Evolutionary conservation across 2,329 filamentous ascomycete species (phyloP).

Genomic region (Scopulariopsis brevicaulis): DNA sequence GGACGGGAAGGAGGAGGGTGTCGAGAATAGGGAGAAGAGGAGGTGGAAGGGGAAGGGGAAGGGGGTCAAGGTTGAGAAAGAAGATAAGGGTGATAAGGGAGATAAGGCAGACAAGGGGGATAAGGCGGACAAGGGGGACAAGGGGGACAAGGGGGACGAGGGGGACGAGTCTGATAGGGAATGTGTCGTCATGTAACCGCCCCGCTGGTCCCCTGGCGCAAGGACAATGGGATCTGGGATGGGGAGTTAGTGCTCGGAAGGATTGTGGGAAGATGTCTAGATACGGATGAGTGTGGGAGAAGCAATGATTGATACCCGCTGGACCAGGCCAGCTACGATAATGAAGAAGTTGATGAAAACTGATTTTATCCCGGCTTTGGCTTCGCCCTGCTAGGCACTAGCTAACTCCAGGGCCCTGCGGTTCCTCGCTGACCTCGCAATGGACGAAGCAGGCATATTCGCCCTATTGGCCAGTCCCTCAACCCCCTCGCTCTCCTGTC

Average conservation of each 20-base stretch:
- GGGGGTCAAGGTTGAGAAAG: background rate
- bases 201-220: background rate
- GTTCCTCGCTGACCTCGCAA: background rate
- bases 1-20: conserved; percentile 13
- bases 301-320: background rate
- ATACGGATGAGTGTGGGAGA: background rate
- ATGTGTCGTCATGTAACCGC: conserved; percentile 32
- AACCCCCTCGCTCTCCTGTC: background rate
- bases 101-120: conserved; percentile 15
- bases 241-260: background rate
- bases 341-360: conserved; percentile 1
- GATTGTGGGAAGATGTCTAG: background rate
- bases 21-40: conserved; percentile 14
- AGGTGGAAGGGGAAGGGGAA: background rate
- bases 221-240: background rate
- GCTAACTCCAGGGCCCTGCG: background rate
- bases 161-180: conserved; percentile 27
- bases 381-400: background rate
- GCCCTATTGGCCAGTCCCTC: background rate
- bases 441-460: background rate
- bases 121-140: conserved; percentile 9
- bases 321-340: background rate
- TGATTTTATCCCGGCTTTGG: background rate
- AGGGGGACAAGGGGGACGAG: conserved; percentile 17
- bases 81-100: conserved; percentile 15